Evolutionary conservation across 2,329 filamentous ascomycete species (phyloP), one percentile per base, ranked within the genome.

Genomic region (Colletotrichum cuscutae): DNA sequence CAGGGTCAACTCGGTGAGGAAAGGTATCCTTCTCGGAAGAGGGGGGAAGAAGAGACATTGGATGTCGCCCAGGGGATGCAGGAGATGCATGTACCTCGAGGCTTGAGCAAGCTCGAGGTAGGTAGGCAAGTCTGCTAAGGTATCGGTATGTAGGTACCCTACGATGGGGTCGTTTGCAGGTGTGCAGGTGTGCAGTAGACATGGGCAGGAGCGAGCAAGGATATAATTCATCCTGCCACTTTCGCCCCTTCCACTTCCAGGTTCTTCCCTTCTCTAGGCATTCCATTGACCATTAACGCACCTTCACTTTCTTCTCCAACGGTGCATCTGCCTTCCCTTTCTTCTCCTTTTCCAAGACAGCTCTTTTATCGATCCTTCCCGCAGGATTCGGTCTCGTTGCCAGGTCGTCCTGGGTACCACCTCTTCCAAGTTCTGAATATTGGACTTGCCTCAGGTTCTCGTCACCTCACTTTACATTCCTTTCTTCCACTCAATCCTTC

Each of bases 211-310:
- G 53, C 24, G 11, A 46, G 24, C 61, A 64, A 57, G 32, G 30
- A 46, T 57, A 65, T 65, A 65, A 65, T 24, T 57, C 32, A 42
- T 65, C 53, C 52, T 65, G 62, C 62, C 35, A 65, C 62, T 65
- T 32, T 56, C 52, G 32, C 12, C 35, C 66, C 52, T 56, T 56
- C 60, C 66, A 42, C 15, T 37, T 30, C 58, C 24, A 42, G 58
- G 12, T 28, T 46, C 46, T 35, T 68, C 65, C 57, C 60, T 68
- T 54, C 58, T 56, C 30, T 30, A 65, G 35, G 52, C 37, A 30
- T 32, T 52, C 52, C 15, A 19, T 32, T 32, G 54, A 49, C 52
- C 28, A 19, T 32, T 32, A 63, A 49, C 42, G 49, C 35, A 65
- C 35, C 9, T 26, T 56, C 42, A 58, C 66, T 58, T 58, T 37